These are phyloP conservation scores for Didymella pomorum DNA, from an alignment of 2,329 filamentous ascomycete species.

Conservation along the genomic window DNA sequence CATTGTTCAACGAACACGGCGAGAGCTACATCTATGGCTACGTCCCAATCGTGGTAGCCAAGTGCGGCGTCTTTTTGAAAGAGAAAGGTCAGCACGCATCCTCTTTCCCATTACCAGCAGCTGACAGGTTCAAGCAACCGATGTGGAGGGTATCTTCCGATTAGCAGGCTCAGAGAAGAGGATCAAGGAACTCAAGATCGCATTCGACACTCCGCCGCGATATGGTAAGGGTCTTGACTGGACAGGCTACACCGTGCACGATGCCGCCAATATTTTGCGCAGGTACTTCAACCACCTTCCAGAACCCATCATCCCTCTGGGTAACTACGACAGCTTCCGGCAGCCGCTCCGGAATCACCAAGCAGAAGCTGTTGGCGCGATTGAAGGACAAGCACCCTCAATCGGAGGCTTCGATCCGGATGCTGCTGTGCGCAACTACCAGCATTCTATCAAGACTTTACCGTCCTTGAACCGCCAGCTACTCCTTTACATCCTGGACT, in stretches of 20 bases:
- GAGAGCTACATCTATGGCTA: constrained; percentile 98
- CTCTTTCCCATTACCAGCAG: constrained; percentile 17
- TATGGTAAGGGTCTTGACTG: constrained; percentile 97
- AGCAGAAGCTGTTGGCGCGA: constrained; percentile 73
- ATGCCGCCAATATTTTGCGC: constrained; percentile 94
- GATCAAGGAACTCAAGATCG: constrained; percentile 92
- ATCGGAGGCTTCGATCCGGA: constrained; percentile 77
- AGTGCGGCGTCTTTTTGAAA: constrained; percentile 96
- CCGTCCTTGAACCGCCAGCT: constrained; percentile 93
- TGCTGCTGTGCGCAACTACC: constrained; percentile 81
- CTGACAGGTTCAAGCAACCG: constrained; percentile 71
- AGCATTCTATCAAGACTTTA: constrained; percentile 88
- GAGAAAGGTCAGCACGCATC: constrained; percentile 78
- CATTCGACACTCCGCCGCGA: constrained; percentile 86
- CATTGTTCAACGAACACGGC: constrained; percentile 88
- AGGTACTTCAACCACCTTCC: constrained; percentile 96
- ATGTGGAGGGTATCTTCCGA: constrained; percentile 95
- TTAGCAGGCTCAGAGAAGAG: constrained; percentile 95
- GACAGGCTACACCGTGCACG: constrained; percentile 97
- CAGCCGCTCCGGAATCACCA: constrained; percentile 77
- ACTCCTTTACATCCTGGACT: constrained; percentile 91
- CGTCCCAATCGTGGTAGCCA: constrained; percentile 96
- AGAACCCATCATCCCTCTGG: constrained; percentile 93
- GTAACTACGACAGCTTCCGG: constrained; percentile 91
- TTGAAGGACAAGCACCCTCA: constrained; percentile 69